Base-by-base conservation (phyloP, 1,284 basidiomycete genomes). In the Sutorius eximius region DNA sequence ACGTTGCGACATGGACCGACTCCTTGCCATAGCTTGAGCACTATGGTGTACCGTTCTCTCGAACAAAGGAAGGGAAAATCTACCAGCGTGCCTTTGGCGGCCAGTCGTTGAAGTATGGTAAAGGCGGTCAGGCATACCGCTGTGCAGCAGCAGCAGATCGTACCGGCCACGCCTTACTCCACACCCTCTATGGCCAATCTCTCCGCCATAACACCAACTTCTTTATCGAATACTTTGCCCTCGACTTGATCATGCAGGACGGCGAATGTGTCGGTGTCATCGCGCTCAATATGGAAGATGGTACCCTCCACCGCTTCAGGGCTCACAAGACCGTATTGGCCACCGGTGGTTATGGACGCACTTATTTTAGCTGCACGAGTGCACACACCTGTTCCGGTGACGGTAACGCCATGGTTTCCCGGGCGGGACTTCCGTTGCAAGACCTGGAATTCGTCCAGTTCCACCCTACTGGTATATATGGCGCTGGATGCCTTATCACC, bases 41-140 rank as follows among this genome's bases (percentile, higher is more conserved):
- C 78, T 99, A 90, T 69, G 97, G 97, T 77, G 91, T 99, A 13
- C 97, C 97, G 37, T 99, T 99, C 81, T 99, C 97, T 45, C 87
- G 97, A 67, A 99, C 97, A 56, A 93, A 95, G 74, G 97, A 99
- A 63, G 97, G 97, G 68, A 99, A 99, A 80, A 99, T 99, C 71
- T 99, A 99, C 78, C 97, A 99, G 75, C 92, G 97, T 71, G 97
- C 97, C 36, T 99, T 99, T 71, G 97, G 97, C 77, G 97, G 97
- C 62, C 97, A 99, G 74, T 99, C 96, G 18, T 79, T 99, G 63
- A 89, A 99, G 72, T 99, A 77, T 73, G 97, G 97, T 52, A 99
- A 99, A 78, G 97, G 97, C 65, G 97, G 97, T 54, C 97, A 99
- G 75, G 97, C 97, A 27, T 99, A 99, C 77, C 93, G 97, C 61